Base-by-base conservation (phyloP, 2,329 filamentous ascomycete species). In the Colletotrichum sp. region DNA sequence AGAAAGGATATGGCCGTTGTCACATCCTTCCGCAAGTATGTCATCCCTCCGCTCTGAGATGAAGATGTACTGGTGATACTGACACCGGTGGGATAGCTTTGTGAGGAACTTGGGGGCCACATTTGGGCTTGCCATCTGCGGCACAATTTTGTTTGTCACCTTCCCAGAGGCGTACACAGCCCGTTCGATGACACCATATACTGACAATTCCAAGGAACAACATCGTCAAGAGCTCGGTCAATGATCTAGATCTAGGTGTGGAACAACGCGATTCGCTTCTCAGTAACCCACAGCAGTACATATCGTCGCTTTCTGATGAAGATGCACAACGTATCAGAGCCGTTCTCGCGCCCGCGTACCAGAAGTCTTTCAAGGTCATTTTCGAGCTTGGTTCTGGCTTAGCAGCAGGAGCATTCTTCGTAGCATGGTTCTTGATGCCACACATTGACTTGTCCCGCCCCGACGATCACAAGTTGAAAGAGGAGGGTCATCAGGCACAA, bases 21-120 rank as follows among this genome's bases (percentile, higher is more conserved):
- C 6, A 87, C 85, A 18, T 86, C 85, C 4, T 87, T 87, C 63
- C 80, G 85, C 69, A 87, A 87, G 85, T 86, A 78, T 78, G 84
- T 79, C 8, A 12, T 10, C 1, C 21, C n/a, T 2, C 0, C 3
- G 12, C 2, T 8, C 8, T 8, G 6, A 34, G 1, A 52, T 52
- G 44, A 13, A 52, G 44, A 52, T 24, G 6, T 13, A 24, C 6
- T 52, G n/a, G n/a, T 16, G 5, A 32, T n/a, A 13, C n/a, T 9
- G 24, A 49, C 3, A 18, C 8, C 10, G 36, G 30, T 32, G 15
- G 16, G 44, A 52, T 39, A 87, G 85, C 59, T 87, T 87, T 49
- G 83, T 86, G 2, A 80, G 85, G 39, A 87, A 87, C 39, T 63
- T 87, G 1, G 85, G 85, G 6, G 81, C 83, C 6, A 86, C 85